phyloP scores from a whole-genome alignment of 2,329 filamentous ascomycete species.

The Botrytis aclada region DNA sequence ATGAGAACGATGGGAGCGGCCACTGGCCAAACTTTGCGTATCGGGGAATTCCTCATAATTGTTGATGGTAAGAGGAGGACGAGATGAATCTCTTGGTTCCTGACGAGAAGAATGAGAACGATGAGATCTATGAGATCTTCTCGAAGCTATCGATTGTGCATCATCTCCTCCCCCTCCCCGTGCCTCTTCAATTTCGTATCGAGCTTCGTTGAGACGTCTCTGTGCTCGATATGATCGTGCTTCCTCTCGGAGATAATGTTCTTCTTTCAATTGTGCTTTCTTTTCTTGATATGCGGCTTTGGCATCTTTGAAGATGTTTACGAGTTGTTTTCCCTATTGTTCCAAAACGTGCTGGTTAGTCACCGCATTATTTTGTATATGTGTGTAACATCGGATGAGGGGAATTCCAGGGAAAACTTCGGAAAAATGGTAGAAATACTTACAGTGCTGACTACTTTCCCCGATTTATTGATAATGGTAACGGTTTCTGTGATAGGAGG shows the following conservation, averaged over 20 bases:
- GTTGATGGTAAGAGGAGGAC: slow-evolving; percentile 20
- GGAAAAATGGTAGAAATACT: slow-evolving; percentile 38
- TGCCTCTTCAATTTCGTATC: slow-evolving; percentile 40
- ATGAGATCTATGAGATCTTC: slow-evolving; percentile 25
- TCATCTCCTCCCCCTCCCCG: background rate
- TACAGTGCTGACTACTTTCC: slow-evolving; percentile 87
- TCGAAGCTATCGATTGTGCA: slow-evolving; percentile 15
- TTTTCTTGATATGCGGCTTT: slow-evolving; percentile 83
- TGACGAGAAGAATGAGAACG: slow-evolving; percentile 25
- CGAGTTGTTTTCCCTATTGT: slow-evolving; percentile 77
- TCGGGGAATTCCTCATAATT: slow-evolving; percentile 15
- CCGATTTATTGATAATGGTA: slow-evolving; percentile 86
- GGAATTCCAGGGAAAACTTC: slow-evolving; percentile 4
- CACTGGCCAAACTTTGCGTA: slow-evolving; percentile 11
- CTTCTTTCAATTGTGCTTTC: slow-evolving; percentile 75
- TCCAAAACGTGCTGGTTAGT: slow-evolving; percentile 20
- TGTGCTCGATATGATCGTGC: slow-evolving; percentile 56
- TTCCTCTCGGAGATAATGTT: slow-evolving; percentile 57
- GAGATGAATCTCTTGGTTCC: background rate
- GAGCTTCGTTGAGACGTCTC: slow-evolving; percentile 41
- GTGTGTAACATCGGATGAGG: slow-evolving; percentile 3
- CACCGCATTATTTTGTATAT: background rate
- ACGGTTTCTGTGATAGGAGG: slow-evolving; percentile 64
- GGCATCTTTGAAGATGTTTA: slow-evolving; percentile 89
- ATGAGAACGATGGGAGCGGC: slow-evolving; percentile 23